A percentile compares a stretch with the other conserved stretches of the same genome.
These are phyloP conservation scores for Cymbopogon flexuosus DNA, from an alignment of 202 grass and related monocot species.

Conservation along the genomic window DNA sequence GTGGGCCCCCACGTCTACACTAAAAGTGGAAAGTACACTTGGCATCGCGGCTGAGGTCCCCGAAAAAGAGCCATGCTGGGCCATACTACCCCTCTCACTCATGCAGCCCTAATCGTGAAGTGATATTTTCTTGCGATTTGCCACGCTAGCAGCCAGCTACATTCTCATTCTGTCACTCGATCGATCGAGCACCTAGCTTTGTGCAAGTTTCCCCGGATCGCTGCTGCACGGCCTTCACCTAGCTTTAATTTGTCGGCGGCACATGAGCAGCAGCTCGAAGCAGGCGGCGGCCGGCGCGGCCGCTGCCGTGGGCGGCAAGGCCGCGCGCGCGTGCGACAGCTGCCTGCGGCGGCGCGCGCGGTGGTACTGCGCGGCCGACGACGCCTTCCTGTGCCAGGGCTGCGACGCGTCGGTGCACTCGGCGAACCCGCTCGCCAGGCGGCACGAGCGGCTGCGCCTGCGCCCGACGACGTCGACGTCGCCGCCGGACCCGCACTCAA, in stretches of 20 bases:
- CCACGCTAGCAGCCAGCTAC: neutral
- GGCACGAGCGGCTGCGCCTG: constrained; percentile 70
- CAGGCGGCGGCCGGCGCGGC: constrained; percentile 20
- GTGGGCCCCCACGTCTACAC: constrained; percentile 2
- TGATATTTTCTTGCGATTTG: constrained; percentile 29
- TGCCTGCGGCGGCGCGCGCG: constrained; percentile 68
- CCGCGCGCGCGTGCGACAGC: constrained; percentile 65
- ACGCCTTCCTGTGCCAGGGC: constrained; percentile 79
- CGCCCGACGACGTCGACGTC: constrained; percentile 7
- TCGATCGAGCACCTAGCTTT: neutral
- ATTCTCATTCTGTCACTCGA: neutral
- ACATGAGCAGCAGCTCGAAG: constrained; percentile 40
- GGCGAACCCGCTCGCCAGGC: constrained; percentile 65
- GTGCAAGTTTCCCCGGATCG: constrained; percentile 19
- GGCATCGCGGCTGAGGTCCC: constrained; percentile 33
- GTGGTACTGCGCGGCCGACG: constrained; percentile 87
- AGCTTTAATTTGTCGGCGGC: neutral
- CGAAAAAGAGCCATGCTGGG: constrained; percentile 44
- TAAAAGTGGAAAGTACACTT: constrained; percentile 47
- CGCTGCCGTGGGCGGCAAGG: constrained; percentile 56
- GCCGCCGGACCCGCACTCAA: neutral
- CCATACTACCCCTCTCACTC: neutral
- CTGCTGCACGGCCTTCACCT: neutral
- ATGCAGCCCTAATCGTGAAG: neutral
- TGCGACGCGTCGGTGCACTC: constrained; percentile 95